Base-by-base conservation (phyloP, 208 protist genomes). In the Acanthamoeba sp. region DNA sequence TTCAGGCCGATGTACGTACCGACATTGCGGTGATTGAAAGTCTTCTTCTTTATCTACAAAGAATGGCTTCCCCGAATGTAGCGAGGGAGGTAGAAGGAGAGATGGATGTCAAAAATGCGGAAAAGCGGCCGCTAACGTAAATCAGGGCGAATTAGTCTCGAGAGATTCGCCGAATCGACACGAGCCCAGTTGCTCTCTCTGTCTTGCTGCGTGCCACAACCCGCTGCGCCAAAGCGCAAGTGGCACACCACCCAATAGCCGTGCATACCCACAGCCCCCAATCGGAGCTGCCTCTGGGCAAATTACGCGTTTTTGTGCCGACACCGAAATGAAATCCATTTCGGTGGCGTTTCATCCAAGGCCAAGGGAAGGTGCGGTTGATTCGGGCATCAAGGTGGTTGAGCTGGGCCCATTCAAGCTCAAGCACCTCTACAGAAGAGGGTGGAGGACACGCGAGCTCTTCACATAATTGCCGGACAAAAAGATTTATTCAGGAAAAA, bases 1-100 rank as follows among this genome's bases (percentile, higher is more conserved):
- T 12, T 38, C 29, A 22, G 5, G 66, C 0, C 48, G 29, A 42
- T 78, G 34, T 78, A 78, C 12, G 66, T 78, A 78, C 66, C 66
- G 34, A 20, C 66, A 78, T 78, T 29, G 57, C 27, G 57, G 27
- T 29, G n/a, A 64, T 64, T 14, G 57, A 64, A 64, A 64, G 57
- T 24, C 27, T 78, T 45, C n/a, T 27, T 78, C 29, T 36, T 76
- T 64, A 64, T 64, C 57, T 64, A 64, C 57, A 78, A 78, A 78
- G 66, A 78, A 78, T 78, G 29, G 32, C 36, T 34, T 34, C 34
- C 66, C 40, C 18, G 24, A 78, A 14, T 36, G 62, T 22, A 62
- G 55, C 55, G 22, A 62, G 22, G 7, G 29, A 27, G 6, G 29
- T 71, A 27, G 36, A 36, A 36, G 36, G 66, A 42, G 29, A 78